Percentiles rank a stretch among this genome's conserved stretches.
Conservation (phyloP, 2,329 filamentous ascomycete species). For the Arthroderma sp. region DNA sequence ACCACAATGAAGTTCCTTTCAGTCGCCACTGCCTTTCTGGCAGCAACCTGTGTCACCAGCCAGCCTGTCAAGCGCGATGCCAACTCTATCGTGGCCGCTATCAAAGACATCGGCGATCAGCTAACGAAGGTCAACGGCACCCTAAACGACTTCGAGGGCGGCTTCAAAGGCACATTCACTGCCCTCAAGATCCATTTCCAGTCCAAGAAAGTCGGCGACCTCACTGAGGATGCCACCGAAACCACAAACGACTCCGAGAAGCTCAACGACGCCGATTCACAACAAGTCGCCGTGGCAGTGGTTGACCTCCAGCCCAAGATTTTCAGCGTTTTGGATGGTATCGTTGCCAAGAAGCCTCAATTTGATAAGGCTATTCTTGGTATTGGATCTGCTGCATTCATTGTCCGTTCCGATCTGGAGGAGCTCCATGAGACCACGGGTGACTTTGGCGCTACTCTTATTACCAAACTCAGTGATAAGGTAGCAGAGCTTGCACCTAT, state of each 20-base stretch:
- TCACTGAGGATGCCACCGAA: background rate
- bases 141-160: background rate
- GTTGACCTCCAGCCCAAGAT: background rate
- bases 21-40: background rate
- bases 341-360: background rate
- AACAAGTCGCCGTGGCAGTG: background rate
- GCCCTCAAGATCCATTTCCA: background rate
- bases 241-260: background rate
- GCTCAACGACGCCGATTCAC: background rate
- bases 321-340: background rate
- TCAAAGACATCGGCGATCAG: background rate
- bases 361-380: background rate
- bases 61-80: background rate
- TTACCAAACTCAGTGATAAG: background rate
- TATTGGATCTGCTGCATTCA: background rate
- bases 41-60: background rate
- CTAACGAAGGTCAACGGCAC: background rate
- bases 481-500: background rate
- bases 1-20: background rate
- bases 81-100: background rate
- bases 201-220: background rate
- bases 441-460: background rate
- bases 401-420: conserved; percentile 22
- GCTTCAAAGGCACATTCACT: background rate
- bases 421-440: background rate